Evolutionary conservation across 495 filamentous ascomycete genomes (phyloP).

Genomic region (Acidiella bohemica): DNA sequence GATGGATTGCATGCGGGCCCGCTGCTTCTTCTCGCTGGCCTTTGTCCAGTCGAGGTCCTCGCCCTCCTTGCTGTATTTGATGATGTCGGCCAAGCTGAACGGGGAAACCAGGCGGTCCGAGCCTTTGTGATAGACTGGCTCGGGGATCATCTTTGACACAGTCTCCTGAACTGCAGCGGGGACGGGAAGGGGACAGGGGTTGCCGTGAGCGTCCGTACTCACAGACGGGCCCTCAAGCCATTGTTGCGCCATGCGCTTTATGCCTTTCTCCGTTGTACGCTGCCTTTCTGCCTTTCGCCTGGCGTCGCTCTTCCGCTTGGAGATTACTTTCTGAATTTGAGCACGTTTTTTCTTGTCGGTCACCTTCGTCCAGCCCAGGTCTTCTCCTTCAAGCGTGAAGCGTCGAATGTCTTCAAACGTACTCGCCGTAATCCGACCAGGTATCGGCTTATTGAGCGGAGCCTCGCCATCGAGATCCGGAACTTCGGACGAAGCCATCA

Average conservation of each 20-base stretch:
- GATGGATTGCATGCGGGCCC: background rate
- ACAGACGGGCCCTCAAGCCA: no score
- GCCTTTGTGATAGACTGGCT: no score
- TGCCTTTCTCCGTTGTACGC: background rate
- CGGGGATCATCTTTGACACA: no score
- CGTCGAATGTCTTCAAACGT: background rate
- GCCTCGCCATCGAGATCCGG: background rate
- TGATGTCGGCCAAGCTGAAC: constrained; percentile 1
- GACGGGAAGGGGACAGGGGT: no score
- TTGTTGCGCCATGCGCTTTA: no score
- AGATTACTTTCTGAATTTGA: background rate
- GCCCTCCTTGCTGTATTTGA: background rate
- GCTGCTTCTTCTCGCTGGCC: background rate
- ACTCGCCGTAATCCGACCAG: background rate
- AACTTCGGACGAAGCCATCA: no score
- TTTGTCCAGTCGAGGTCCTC: constrained; percentile 6
- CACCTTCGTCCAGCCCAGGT: background rate
- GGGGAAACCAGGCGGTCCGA: no score
- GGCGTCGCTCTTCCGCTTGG: background rate
- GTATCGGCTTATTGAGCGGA: background rate
- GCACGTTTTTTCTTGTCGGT: background rate
- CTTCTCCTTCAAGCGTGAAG: background rate
- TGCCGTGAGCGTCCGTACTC: no score
- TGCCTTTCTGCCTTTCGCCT: background rate
- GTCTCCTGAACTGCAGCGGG: no score